These are phyloP conservation scores for Oligophagozyma castellii DNA, from an alignment of 1,139 yeast genomes.

Conservation along the genomic window DNA sequence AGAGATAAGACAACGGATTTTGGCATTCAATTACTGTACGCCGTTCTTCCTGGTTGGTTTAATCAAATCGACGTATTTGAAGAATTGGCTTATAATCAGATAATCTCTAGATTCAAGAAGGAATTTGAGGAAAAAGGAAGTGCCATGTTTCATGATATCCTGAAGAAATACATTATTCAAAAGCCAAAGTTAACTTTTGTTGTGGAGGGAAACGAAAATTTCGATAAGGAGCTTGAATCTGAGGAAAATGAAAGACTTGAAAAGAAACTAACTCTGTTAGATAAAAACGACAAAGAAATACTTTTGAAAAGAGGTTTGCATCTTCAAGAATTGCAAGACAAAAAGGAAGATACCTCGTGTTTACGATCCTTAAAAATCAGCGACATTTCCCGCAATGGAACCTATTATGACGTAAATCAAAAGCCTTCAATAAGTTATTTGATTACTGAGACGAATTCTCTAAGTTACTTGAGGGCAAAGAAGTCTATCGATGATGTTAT, in stretches of 20 bases:
- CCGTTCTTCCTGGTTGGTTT: constrained; percentile 73
- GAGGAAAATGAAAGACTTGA: constrained; percentile 47
- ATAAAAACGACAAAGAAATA: constrained; percentile 42
- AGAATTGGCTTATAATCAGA: constrained; percentile 48
- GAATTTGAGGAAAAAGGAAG: constrained; percentile 46
- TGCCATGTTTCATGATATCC: constrained; percentile 41
- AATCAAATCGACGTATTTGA: constrained; percentile 63
- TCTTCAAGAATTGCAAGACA: constrained; percentile 50
- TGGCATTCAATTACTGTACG: constrained; percentile 66
- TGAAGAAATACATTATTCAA: constrained; percentile 38
- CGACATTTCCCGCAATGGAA: constrained; percentile 58
- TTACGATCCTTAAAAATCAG: constrained; percentile 60
- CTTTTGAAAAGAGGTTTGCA: constrained; percentile 47
- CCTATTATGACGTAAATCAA: constrained; percentile 26
- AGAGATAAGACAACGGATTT: constrained; percentile 84
- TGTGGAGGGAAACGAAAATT: constrained; percentile 57
- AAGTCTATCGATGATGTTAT: constrained; percentile 38
- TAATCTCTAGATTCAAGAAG: constrained; percentile 43
- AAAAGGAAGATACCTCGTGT: constrained; percentile 58
- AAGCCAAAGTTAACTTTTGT: constrained; percentile 54
- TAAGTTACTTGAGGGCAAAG: constrained; percentile 54
- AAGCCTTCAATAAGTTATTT: constrained; percentile 27
- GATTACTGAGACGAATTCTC: constrained; percentile 58
- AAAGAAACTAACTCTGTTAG: constrained; percentile 31
- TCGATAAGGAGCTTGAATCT: constrained; percentile 31